Conservation (phyloP, 192 early-diverging fungal genomes). For the Phlyctochytrium planicorne region DNA sequence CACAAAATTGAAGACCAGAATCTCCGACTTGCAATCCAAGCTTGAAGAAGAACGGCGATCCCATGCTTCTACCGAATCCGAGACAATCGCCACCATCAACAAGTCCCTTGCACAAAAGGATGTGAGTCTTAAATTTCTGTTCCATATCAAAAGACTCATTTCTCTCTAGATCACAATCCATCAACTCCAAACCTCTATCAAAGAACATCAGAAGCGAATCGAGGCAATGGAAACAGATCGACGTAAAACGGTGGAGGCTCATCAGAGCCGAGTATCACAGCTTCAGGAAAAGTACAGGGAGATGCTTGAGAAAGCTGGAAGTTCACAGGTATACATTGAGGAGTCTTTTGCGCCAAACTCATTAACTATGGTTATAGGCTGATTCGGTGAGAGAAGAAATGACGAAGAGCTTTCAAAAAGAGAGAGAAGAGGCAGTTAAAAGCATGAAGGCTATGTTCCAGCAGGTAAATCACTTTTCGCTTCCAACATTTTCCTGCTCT, state of each 20-base stretch:
- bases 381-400: too few species aligned
- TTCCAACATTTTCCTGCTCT: too few species aligned
- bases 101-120: conserved; percentile 40
- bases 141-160: background rate
- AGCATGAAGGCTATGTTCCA: background rate
- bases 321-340: conserved; percentile 20
- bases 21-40: too few species aligned
- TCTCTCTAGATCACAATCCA: conserved; percentile 21
- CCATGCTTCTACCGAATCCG: too few species aligned
- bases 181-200: background rate
- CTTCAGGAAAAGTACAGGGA: conserved; percentile 50
- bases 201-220: conserved; percentile 12
- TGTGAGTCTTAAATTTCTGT: conserved; percentile 18
- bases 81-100: conserved; percentile 23
- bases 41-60: too few species aligned
- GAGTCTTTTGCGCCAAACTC: background rate
- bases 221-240: conserved; percentile 7
- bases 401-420: background rate
- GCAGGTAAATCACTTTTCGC: too few species aligned
- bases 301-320: conserved; percentile 29
- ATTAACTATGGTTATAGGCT: too few species aligned
- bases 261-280: conserved; percentile 50
- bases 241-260: conserved; percentile 48
- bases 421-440: background rate
- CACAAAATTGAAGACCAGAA: too few species aligned